Evolutionary conservation across 2,329 filamentous ascomycete genomes (phyloP).

Genomic region (Sporothrix sp.): DNA sequence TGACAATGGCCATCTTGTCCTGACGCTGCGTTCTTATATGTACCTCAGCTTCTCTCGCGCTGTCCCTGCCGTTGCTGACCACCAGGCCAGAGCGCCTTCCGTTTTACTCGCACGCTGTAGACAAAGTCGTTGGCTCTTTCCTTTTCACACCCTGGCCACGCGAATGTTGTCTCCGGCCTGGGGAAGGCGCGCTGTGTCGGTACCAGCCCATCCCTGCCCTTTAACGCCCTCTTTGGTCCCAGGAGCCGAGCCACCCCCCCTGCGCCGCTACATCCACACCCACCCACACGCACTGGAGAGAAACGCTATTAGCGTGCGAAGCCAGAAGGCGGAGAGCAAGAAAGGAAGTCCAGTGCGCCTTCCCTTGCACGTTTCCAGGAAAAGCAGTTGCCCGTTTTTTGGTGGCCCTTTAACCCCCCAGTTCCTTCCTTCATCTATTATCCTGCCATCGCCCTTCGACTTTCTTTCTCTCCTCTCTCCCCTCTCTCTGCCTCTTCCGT

Average conservation of each 20-base stretch:
- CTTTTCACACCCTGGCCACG: no score
- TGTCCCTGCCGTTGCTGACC: no score
- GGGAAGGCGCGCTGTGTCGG: background rate
- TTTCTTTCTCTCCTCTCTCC: background rate
- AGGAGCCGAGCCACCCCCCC: background rate
- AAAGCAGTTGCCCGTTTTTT: background rate
- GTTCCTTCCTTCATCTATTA: constrained; percentile 6
- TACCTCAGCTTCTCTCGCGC: background rate
- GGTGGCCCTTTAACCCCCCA: background rate
- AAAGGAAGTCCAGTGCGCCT: background rate
- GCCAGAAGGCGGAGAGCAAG: background rate
- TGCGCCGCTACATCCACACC: background rate
- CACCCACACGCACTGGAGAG: constrained; percentile 2
- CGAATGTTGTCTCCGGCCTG: no score
- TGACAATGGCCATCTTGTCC: no score
- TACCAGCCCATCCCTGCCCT: background rate
- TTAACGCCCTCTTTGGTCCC: background rate
- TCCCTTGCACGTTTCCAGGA: constrained; percentile 1
- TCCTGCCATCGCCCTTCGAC: background rate
- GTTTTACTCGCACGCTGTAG: no score
- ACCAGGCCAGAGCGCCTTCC: no score
- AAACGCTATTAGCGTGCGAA: constrained; percentile 7
- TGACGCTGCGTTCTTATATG: no score
- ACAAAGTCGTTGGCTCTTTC: no score
- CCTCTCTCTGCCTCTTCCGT: background rate